Conservation (phyloP, 176 grass and related monocot species). For the Triticum monococcum region DNA sequence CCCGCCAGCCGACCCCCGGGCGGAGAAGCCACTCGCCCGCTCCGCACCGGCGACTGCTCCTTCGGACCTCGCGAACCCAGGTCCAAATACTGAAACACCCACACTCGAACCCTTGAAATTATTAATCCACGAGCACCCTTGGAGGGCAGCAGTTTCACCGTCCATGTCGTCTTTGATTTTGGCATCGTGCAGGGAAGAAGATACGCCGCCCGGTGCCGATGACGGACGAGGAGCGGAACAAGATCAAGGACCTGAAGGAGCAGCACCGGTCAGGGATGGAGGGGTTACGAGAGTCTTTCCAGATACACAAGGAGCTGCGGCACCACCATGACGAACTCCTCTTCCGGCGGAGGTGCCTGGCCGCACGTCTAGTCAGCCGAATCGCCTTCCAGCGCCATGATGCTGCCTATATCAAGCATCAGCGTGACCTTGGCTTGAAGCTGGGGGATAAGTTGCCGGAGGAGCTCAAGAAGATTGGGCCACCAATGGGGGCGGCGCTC, state of each 20-base stretch:
- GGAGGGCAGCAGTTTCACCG: too few relatives aligned
- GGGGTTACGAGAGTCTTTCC: neutral
- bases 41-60: neutral
- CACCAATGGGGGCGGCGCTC: neutral
- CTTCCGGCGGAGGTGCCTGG: constrained; percentile 9
- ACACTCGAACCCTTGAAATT: too few relatives aligned
- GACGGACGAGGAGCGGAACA: constrained; percentile 18
- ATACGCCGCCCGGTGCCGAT: neutral
- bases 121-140: too few relatives aligned
- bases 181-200: too few relatives aligned
- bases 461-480: neutral
- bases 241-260: neutral
- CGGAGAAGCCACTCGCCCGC: neutral
- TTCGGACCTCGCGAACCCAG: neutral
- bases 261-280: neutral
- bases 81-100: neutral
- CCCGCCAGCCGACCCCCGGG: neutral
- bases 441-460: neutral
- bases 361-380: neutral
- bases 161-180: neutral
- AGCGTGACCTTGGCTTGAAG: neutral
- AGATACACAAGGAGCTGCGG: neutral
- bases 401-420: neutral
- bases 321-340: neutral
- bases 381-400: neutral